Evolutionary conservation across 2,329 filamentous ascomycete genomes (phyloP), one percentile per base, ranked within the genome.

Genomic region (Ophiostoma quercus): DNA sequence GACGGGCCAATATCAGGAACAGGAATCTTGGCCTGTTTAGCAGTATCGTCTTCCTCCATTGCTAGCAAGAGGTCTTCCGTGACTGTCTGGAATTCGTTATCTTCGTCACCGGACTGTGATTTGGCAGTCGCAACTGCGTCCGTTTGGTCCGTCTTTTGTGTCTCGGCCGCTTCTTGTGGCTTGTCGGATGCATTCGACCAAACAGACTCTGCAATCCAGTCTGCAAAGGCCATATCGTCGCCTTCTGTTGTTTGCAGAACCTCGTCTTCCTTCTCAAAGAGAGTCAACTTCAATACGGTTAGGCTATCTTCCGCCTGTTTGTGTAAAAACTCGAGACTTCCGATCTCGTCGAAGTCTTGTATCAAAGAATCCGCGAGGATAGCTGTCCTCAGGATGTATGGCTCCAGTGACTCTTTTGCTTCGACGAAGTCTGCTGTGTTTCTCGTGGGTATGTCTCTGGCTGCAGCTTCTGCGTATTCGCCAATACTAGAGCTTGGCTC

Each of bases 401-500:
- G 2, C 60, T n/a, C 19, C 5, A 63, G 1, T 5, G 60, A 3
- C 60, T 65, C 62, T 37, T 19, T 9, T 9, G n/a, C 19, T 9
- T 39, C 34, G 4, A 12, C 14, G 12, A 39, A 39, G 19, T 39
- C 34, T 19, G 7, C n/a, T 7, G 32, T 14, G 19, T 1, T 19
- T 7, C 29, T 63, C 7, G 14, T 14, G 6, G 62, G 62, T 11
- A 65, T 66, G 11, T n/a, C 22, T 14, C 72, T 71, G 6, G 69
- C 68, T 14, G 73, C 69, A 25, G 39, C 34, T 2, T 70, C 43
- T 0, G 71, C 73, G 9, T 73, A 65, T 12, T 65, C 69, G 6
- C 73, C 71, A 0, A 71, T 16, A 1, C 62, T 16, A 0, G 72
- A 74, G 51, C 71, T 72, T 1, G 72, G 54, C 3, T 73, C 71